Percentiles rank a stretch among this genome's conserved stretches.
Conservation (phyloP, 2,329 filamentous ascomycete species). For the Septoria petroselini region DNA sequence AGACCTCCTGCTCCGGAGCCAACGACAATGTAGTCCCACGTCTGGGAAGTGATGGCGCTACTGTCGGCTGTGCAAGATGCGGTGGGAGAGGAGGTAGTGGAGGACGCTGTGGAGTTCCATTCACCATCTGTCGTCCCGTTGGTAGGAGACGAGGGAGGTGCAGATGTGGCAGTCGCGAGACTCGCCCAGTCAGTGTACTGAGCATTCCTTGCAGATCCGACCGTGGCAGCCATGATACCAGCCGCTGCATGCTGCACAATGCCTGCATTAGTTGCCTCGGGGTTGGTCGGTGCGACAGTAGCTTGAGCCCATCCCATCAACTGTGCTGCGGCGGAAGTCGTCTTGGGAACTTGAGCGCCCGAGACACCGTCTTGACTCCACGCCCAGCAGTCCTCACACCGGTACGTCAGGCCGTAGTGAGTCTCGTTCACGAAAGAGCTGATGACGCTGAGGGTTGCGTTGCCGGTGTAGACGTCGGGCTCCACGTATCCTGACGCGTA, state of each 20-base stretch:
- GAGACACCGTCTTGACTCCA: constrained; percentile 45
- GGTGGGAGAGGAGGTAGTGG: constrained; percentile 14
- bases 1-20: constrained; percentile 63
- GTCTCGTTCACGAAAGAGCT: constrained; percentile 57
- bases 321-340: constrained; percentile 34
- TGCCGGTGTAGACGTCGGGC: constrained; percentile 59
- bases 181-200: constrained; percentile 44
- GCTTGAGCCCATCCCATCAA: constrained; percentile 35
- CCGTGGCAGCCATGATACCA: constrained; percentile 52
- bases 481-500: constrained; percentile 58
- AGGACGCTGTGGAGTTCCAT: constrained; percentile 20
- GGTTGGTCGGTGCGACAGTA: constrained; percentile 29
- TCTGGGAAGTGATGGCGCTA: constrained; percentile 40
- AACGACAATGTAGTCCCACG: constrained; percentile 63
- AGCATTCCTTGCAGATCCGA: constrained; percentile 46
- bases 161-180: constrained; percentile 36
- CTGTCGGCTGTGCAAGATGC: constrained; percentile 29
- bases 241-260: constrained; percentile 57
- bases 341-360: constrained; percentile 40
- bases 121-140: constrained; percentile 7
- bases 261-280: constrained; percentile 42
- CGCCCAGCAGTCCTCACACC: constrained; percentile 53
- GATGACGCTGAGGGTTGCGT: constrained; percentile 61
- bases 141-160: constrained; percentile 42
- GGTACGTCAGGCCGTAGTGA: constrained; percentile 62